These are phyloP conservation scores for Pisolithus microcarpus DNA, from an alignment of 768 basidiomycete genomes.

Conservation along the genomic window DNA sequence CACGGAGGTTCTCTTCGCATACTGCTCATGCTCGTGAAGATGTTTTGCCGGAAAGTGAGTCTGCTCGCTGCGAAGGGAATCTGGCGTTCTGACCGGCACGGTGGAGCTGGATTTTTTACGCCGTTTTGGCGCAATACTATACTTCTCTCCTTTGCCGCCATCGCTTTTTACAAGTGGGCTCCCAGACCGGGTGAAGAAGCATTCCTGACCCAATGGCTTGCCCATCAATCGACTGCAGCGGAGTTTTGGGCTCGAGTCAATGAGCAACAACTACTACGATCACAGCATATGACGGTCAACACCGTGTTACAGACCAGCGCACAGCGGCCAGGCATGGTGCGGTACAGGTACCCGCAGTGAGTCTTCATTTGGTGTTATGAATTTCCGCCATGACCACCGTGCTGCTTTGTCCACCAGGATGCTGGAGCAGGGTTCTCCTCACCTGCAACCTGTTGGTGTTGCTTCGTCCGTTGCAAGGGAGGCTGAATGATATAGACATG, in stretches of 20 bases:
- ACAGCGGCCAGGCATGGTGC: constrained; percentile 43
- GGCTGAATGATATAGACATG: constrained; percentile 7
- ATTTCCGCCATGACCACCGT: constrained; percentile 6
- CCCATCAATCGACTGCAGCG: constrained; percentile 45
- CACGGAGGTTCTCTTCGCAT: constrained; percentile 39
- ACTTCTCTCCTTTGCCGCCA: constrained; percentile 42
- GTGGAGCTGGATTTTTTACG: constrained; percentile 46
- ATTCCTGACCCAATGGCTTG: constrained; percentile 62
- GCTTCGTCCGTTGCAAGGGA: constrained; percentile 29
- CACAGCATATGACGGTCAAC: constrained; percentile 32
- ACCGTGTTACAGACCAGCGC: constrained; percentile 37
- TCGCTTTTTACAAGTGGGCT: constrained; percentile 60
- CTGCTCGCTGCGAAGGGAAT: not conserved
- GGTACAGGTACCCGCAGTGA: constrained; percentile 70
- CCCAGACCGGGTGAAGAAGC: constrained; percentile 54
- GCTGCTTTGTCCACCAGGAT: constrained; percentile 30
- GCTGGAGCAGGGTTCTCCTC: constrained; percentile 55
- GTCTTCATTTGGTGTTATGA: constrained; percentile 22
- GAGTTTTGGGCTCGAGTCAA: constrained; percentile 52
- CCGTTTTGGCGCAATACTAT: constrained; percentile 64
- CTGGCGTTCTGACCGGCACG: constrained; percentile 2
- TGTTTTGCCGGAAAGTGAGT: constrained; percentile 56
- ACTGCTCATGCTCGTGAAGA: constrained; percentile 37
- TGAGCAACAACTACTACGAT: constrained; percentile 46
- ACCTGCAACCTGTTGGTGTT: constrained; percentile 52